Evolutionary conservation across 352 stramenopile species (phyloP).

Genomic region (Phytophthora rubi): DNA sequence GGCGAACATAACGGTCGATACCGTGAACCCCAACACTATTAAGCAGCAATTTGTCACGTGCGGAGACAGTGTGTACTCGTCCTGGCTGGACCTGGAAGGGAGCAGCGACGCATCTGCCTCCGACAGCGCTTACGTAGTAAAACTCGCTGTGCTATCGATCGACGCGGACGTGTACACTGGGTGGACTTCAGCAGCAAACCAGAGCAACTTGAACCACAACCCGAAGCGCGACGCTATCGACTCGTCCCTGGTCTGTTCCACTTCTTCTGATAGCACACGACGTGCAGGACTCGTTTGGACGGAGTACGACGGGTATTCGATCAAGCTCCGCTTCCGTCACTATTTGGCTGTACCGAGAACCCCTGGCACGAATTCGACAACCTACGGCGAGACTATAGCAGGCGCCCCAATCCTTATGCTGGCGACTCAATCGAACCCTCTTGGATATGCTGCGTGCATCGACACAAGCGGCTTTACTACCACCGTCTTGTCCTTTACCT

Average conservation of each 20-base stretch:
- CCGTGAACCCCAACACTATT: conserved; percentile 32
- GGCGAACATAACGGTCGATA: conserved; percentile 14
- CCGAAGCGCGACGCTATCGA: conserved; percentile 46
- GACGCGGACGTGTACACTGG: conserved; percentile 31
- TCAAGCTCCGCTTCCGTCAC: conserved; percentile 71
- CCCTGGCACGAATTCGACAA: conserved; percentile 10
- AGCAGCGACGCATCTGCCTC: neutral
- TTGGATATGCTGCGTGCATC: conserved; percentile 54
- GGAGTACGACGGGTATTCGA: conserved; percentile 72
- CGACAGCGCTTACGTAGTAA: conserved; percentile 22
- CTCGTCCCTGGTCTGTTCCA: conserved; percentile 50
- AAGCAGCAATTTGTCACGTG: conserved; percentile 42
- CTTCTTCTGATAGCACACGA: conserved; percentile 6
- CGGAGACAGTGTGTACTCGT: conserved; percentile 47
- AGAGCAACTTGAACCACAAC: conserved; percentile 64
- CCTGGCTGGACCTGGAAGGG: conserved; percentile 49
- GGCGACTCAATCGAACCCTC: conserved; percentile 38
- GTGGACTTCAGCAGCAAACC: conserved; percentile 28
- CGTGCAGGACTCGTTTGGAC: conserved; percentile 66
- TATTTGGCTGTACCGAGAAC: conserved; percentile 30
- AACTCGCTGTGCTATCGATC: conserved; percentile 29
- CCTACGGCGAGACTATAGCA: conserved; percentile 47
- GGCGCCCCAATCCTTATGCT: conserved; percentile 56
- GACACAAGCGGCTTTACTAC: conserved; percentile 57
- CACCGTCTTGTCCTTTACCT: conserved; percentile 54